phyloP scores from a whole-genome alignment of 1,284 basidiomycete species.

The Melampsora abietis-canadensis region DNA sequence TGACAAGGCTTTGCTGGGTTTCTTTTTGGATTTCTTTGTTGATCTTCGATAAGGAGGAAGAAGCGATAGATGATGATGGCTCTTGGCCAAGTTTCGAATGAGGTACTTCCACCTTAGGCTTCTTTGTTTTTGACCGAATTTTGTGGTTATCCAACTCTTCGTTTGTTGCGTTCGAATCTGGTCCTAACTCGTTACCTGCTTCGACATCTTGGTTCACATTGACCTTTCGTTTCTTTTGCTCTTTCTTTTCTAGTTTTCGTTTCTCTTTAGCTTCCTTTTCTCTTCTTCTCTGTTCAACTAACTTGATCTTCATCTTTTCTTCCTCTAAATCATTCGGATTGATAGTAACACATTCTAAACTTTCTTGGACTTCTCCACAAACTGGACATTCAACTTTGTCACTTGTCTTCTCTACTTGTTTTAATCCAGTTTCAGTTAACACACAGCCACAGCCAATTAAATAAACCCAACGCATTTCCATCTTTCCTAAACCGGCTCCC shows the following conservation, averaged over 20 bases:
- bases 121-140: background rate
- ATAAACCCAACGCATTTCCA: conserved; percentile 70
- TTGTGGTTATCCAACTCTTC: background rate
- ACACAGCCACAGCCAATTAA: conserved; percentile 83
- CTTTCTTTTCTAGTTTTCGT: conserved; percentile 35
- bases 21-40: conserved; percentile 37
- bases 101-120: background rate
- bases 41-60: conserved; percentile 29
- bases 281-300: conserved; percentile 20
- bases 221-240: conserved; percentile 38
- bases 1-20: conserved; percentile 42
- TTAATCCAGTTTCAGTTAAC: conserved; percentile 71
- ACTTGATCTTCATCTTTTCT: conserved; percentile 29
- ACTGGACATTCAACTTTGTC: conserved; percentile 25
- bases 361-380: conserved; percentile 24
- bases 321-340: conserved; percentile 35
- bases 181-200: background rate
- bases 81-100: background rate
- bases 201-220: background rate
- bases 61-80: conserved; percentile 14
- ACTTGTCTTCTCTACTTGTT: conserved; percentile 54
- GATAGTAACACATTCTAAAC: conserved; percentile 18
- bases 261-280: conserved; percentile 36
- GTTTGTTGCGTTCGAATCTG: background rate
- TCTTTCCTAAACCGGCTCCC: conserved; percentile 62